phyloP scores from a whole-genome alignment of 2,329 filamentous ascomycete species.

The Penicillium nordicum region DNA sequence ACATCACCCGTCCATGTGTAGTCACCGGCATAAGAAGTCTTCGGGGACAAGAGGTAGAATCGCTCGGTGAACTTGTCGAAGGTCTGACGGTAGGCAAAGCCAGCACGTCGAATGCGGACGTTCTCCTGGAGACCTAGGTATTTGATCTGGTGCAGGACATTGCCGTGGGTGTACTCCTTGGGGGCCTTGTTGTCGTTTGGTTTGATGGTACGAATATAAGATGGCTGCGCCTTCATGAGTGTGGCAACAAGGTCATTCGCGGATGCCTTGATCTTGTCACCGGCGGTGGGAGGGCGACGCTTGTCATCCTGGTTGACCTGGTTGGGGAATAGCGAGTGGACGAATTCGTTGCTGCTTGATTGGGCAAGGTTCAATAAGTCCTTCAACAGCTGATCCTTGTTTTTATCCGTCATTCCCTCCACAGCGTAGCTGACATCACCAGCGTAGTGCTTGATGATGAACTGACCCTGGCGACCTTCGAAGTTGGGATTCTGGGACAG shows the following conservation, averaged over 20 bases:
- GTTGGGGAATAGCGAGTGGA: constrained; percentile 85
- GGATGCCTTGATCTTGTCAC: constrained; percentile 91
- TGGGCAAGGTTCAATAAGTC: constrained; percentile 85
- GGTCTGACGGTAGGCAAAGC: constrained; percentile 93
- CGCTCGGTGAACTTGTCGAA: constrained; percentile 98
- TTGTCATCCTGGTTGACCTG: constrained; percentile 95
- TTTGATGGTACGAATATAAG: constrained; percentile 98
- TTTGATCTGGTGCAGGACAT: constrained; percentile 97
- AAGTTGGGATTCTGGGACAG: constrained; percentile 85
- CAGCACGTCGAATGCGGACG: constrained; percentile 91
- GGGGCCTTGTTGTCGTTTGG: constrained; percentile 98
- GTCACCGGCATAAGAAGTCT: constrained; percentile 93
- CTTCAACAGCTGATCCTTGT: constrained; percentile 96
- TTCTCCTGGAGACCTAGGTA: constrained; percentile 99
- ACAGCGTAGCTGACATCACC: constrained; percentile 94
- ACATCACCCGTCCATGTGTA: constrained; percentile 93
- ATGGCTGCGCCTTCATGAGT: constrained; percentile 94
- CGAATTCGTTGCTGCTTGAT: constrained; percentile 76
- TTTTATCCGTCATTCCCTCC: constrained; percentile 98
- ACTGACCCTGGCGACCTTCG: constrained; percentile 86
- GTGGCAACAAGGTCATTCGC: constrained; percentile 94
- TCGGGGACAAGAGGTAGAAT: constrained; percentile 91
- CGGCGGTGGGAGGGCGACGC: constrained; percentile 86
- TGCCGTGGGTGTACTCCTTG: constrained; percentile 83
- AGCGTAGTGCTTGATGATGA: constrained; percentile 98